phyloP scores from a whole-genome alignment of 129 eudicot species.

The Pittosporum tobira region DNA sequence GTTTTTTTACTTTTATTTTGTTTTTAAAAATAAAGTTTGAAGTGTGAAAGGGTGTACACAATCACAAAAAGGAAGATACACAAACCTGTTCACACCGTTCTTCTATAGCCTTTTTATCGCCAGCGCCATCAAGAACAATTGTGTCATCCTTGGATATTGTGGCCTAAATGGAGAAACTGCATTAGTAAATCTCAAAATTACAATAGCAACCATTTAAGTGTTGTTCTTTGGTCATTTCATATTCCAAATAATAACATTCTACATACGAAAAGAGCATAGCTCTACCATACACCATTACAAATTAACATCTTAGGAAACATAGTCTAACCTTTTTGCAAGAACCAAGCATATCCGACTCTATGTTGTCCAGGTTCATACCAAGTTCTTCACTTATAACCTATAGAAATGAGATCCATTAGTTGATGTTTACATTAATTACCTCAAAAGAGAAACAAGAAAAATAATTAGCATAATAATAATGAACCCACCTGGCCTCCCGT shows the following conservation, averaged over 20 bases:
- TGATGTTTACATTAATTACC: neutral
- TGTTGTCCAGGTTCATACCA: conserved; percentile 59
- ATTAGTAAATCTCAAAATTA: neutral
- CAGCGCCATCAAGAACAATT: conserved; percentile 79
- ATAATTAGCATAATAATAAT: neutral
- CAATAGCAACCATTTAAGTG: no score
- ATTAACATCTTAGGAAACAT: no score
- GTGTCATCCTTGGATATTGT: conserved; percentile 80
- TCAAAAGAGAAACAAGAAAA: neutral
- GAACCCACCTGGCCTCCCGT: conserved; percentile 67
- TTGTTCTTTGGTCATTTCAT: neutral
- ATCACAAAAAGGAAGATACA: neutral
- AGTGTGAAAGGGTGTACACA: neutral
- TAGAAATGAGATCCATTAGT: neutral
- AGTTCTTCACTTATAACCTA: conserved; percentile 74
- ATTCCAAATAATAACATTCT: neutral
- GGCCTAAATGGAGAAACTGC: conserved; percentile 24
- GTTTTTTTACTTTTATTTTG: no score
- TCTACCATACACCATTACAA: no score
- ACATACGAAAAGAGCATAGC: neutral
- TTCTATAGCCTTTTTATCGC: conserved; percentile 72
- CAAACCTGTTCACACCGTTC: conserved; percentile 85
- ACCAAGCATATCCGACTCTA: conserved; percentile 53
- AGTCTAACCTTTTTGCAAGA: conserved; percentile 67
- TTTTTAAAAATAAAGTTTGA: no score